These are phyloP conservation scores for Naematelia aurantialba DNA, from an alignment of 768 basidiomycete species.

Conservation along the genomic window DNA sequence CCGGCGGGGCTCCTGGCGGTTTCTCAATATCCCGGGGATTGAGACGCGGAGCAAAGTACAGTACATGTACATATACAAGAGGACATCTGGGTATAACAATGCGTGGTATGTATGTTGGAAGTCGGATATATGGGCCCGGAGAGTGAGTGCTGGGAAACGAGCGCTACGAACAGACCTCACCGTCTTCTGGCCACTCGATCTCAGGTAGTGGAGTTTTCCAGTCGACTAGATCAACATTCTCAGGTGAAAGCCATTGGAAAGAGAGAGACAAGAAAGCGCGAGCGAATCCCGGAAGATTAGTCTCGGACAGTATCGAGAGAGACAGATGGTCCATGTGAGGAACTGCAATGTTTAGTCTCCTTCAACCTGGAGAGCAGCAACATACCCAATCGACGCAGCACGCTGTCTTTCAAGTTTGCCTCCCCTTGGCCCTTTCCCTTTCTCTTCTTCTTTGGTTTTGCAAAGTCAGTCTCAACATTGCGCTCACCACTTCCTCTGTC, in stretches of 20 bases:
- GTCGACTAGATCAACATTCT: conserved; percentile 19
- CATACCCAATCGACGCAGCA: conserved; percentile 35
- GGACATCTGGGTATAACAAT: no score
- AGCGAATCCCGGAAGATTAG: conserved; percentile 39
- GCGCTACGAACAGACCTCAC: conserved; percentile 17
- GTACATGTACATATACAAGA: no score
- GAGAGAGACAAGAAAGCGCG: conserved; percentile 35
- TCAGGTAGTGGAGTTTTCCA: conserved; percentile 31
- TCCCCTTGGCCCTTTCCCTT: conserved; percentile 17
- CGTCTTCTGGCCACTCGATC: conserved; percentile 34
- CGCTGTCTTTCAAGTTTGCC: conserved; percentile 20
- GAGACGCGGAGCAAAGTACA: no score
- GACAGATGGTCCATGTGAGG: conserved; percentile 21
- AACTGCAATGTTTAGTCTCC: conserved; percentile 17
- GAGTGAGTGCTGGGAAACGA: conserved; percentile 2
- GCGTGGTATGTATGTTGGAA: no score
- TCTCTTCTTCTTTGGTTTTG: conserved; percentile 40
- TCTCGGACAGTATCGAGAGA: conserved; percentile 30
- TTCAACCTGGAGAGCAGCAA: neutral
- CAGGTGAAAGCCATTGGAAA: conserved; percentile 28
- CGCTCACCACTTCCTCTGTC: neutral
- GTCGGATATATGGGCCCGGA: no score
- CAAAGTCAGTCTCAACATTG: conserved; percentile 21
- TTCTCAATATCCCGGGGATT: no score
- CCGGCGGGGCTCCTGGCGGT: no score